Evolutionary conservation across 169 alveolate species (phyloP).

Genomic region (Plasmodium malariae): DNA sequence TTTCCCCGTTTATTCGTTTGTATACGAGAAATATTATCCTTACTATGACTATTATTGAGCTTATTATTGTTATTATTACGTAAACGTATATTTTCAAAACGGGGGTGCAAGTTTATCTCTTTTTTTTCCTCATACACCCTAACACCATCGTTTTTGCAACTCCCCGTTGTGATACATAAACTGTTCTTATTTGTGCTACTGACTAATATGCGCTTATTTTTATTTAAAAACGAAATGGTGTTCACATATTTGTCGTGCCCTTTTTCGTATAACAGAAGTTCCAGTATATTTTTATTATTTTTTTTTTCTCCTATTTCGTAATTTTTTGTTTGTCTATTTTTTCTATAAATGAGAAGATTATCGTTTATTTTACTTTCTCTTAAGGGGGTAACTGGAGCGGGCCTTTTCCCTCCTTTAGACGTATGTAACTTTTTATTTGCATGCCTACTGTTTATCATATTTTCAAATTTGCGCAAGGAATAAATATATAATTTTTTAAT

Average conservation of each 20-base stretch:
- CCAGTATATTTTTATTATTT: background rate
- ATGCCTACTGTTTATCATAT: constrained; percentile 9
- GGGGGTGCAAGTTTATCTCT: background rate
- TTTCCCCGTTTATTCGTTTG: background rate
- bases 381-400: background rate
- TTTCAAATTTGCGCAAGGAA: background rate
- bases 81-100: background rate
- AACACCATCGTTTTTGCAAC: background rate
- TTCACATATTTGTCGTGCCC: too few species aligned
- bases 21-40: background rate
- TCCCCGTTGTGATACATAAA: background rate
- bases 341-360: background rate
- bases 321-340: constrained; percentile 10
- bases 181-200: constrained; percentile 12
- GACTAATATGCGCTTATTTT: constrained; percentile 4
- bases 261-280: background rate
- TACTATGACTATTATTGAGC: background rate
- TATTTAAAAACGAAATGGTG: too few species aligned
- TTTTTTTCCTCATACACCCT: background rate
- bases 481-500: too few species aligned
- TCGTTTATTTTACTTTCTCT: constrained; percentile 4
- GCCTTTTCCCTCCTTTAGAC: constrained; percentile 24
- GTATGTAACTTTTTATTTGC: background rate
- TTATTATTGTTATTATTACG: background rate
- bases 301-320: constrained; percentile 10